Evolutionary conservation across 1,284 basidiomycete species (phyloP).

Genomic region (Baeospora myosura): DNA sequence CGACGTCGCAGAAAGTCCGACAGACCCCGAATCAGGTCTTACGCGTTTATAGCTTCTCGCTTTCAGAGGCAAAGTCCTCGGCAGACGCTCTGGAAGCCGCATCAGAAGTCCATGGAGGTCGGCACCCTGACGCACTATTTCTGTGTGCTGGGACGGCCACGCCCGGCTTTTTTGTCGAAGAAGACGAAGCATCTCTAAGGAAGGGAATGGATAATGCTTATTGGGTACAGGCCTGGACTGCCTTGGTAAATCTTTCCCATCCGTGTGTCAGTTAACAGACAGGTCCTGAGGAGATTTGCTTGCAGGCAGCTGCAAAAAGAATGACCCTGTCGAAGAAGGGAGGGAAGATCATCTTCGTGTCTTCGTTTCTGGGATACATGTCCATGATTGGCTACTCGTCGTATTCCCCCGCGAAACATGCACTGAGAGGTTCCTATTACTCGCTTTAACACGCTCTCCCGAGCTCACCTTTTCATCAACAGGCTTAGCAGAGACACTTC

Average conservation of each 20-base stretch:
- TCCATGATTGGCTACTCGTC: conserved; percentile 78
- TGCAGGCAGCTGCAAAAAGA: conserved; percentile 59
- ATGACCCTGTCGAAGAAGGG: conserved; percentile 55
- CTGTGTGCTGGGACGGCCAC: conserved; percentile 68
- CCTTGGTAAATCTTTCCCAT: conserved; percentile 46
- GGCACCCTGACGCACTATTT: conserved; percentile 68
- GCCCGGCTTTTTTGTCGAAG: conserved; percentile 71
- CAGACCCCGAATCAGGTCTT: conserved; percentile 50
- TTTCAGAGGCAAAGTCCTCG: conserved; percentile 44
- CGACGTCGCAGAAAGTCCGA: conserved; percentile 41
- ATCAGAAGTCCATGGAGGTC: conserved; percentile 42
- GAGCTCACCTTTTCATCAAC: background rate
- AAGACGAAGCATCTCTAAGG: conserved; percentile 51
- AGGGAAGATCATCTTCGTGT: conserved; percentile 75
- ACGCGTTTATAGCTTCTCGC: conserved; percentile 54
- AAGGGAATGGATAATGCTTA: conserved; percentile 58
- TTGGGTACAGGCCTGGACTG: conserved; percentile 73
- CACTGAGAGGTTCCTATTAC: conserved; percentile 64
- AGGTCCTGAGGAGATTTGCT: background rate
- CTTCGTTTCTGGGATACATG: conserved; percentile 78
- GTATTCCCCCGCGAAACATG: conserved; percentile 88
- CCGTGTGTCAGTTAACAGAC: background rate
- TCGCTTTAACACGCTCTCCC: background rate
- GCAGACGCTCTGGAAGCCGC: conserved; percentile 56
- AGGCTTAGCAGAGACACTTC: conserved; percentile 66